These are phyloP conservation scores for Pharnaceum exiguum DNA, from an alignment of 148 eudicot species.

Conservation along the genomic window DNA sequence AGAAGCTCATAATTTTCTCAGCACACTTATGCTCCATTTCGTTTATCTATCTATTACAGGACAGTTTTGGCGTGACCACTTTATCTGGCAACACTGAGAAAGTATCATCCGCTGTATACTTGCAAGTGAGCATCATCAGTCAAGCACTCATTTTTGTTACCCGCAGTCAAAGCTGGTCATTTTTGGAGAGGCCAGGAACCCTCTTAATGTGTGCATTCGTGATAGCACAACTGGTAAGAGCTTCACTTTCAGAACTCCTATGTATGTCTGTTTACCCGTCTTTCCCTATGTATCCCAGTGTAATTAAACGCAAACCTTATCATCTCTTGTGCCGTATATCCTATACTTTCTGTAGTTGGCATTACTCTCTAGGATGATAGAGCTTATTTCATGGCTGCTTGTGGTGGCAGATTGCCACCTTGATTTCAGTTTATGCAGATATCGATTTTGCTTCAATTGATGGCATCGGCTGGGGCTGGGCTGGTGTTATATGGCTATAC, in stretches of 20 bases:
- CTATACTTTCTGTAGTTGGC: no score
- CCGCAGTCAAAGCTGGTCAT: slow-evolving; percentile 79
- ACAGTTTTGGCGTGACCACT: slow-evolving; percentile 48
- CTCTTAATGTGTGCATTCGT: slow-evolving; percentile 65
- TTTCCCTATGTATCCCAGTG: no score
- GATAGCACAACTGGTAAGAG: slow-evolving; percentile 60
- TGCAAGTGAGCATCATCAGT: slow-evolving; percentile 81
- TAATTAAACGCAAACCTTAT: no score
- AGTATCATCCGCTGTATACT: slow-evolving; percentile 64
- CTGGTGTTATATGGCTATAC: slow-evolving; percentile 73
- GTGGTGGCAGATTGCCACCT: slow-evolving; percentile 52
- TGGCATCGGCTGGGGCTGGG: slow-evolving; percentile 84
- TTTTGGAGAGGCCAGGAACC: slow-evolving; percentile 66
- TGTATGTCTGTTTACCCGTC: not conserved
- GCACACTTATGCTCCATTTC: not conserved
- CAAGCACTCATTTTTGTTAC: slow-evolving; percentile 86
- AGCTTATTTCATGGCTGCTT: not conserved
- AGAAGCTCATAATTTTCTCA: not conserved
- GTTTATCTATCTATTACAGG: slow-evolving; percentile 21
- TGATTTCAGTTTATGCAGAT: slow-evolving; percentile 76
- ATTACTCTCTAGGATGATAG: not conserved
- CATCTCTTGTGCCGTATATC: no score
- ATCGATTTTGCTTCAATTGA: slow-evolving; percentile 60
- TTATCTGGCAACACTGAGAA: slow-evolving; percentile 42
- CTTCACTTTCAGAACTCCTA: not conserved